Evolutionary conservation across 306 rosid species (phyloP).

Genomic region (Heteromeles arbutifolia): DNA sequence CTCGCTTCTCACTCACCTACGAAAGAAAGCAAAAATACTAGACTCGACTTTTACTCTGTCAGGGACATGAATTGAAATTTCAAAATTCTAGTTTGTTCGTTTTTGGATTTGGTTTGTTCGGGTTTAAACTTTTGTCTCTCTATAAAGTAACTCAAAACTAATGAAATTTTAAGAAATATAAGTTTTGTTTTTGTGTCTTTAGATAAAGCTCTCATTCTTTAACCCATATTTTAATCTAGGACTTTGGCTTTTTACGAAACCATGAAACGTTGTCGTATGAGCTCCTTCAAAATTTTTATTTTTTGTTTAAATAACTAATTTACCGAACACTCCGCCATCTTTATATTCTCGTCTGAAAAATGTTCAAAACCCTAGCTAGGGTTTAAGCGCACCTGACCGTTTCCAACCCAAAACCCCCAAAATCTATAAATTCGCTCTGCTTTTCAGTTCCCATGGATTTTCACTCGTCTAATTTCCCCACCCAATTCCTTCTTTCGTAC

Average conservation of each 20-base stretch:
- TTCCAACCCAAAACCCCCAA: slow-evolving; percentile 3
- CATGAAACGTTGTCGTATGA: not conserved
- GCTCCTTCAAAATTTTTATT: not conserved
- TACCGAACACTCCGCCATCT: not conserved
- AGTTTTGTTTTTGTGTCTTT: too few relatives aligned
- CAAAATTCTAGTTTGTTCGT: too few relatives aligned
- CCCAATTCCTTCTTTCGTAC: not conserved
- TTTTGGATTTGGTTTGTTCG: too few relatives aligned
- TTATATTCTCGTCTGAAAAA: not conserved
- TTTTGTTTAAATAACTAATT: not conserved
- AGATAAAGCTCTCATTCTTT: too few relatives aligned
- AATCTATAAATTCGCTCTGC: not conserved
- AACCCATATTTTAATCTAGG: not conserved
- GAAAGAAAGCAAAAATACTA: too few relatives aligned
- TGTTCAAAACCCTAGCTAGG: slow-evolving; percentile 30
- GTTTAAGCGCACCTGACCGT: slow-evolving; percentile 31
- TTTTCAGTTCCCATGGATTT: slow-evolving; percentile 14
- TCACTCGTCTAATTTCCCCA: not conserved
- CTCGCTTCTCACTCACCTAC: too few relatives aligned
- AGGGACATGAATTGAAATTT: too few relatives aligned
- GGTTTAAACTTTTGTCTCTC: too few relatives aligned
- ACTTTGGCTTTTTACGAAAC: not conserved
- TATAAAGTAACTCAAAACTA: too few relatives aligned
- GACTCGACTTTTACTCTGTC: too few relatives aligned
- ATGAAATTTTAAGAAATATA: too few relatives aligned